Evolutionary conservation across 805 yeast species (phyloP).

Genomic region (Metschnikowia picachoensis): DNA sequence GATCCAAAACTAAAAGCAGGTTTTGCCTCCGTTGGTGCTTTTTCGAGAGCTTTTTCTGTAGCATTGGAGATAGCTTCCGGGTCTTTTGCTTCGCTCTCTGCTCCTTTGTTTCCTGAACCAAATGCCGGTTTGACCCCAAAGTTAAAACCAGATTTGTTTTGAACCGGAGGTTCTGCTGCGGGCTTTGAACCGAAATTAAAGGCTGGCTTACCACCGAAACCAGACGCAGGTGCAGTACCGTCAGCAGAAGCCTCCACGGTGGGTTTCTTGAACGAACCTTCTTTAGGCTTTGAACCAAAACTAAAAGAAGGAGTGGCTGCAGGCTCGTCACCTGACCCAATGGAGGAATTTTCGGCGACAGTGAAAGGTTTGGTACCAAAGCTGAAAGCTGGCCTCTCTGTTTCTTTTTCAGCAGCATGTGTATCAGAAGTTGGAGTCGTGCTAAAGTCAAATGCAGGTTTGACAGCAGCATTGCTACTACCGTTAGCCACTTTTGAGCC

Average conservation of each 20-base stretch:
- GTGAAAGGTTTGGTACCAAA: not conserved
- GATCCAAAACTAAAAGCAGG: not conserved
- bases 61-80: no score
- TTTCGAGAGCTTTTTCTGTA: not conserved
- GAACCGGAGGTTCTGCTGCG: not conserved
- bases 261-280: not conserved
- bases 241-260: not conserved
- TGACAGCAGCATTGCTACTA: not conserved
- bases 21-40: not conserved
- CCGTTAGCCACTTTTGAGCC: no score
- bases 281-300: not conserved
- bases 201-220: not conserved
- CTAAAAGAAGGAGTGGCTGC: not conserved
- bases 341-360: no score
- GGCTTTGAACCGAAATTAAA: not conserved
- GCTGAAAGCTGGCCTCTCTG: not conserved
- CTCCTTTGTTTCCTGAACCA: no score
- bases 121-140: not conserved
- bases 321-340: not conserved
- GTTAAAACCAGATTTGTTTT: not conserved
- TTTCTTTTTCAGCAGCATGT: not conserved
- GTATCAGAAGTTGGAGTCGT: not conserved
- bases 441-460: constrained; percentile 6
- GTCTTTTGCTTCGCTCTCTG: no score
- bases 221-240: not conserved